Evolutionary conservation across 352 stramenopile species (phyloP).

Genomic region (Ophiocytium majus): DNA sequence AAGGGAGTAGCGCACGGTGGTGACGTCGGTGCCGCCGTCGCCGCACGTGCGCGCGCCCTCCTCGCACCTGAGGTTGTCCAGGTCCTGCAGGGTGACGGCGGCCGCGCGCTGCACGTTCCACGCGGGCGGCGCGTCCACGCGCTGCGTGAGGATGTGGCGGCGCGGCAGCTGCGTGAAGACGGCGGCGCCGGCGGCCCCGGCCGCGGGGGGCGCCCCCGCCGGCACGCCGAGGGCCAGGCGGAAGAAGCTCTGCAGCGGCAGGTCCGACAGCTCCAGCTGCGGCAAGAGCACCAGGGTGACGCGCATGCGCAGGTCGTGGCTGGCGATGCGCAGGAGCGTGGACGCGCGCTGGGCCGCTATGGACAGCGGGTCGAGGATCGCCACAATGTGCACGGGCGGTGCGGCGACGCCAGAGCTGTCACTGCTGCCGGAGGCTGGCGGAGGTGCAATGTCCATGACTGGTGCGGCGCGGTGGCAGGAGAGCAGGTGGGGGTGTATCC

Average conservation of each 20-base stretch:
- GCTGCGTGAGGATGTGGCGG: constrained; percentile 82
- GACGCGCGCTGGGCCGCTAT: constrained; percentile 79
- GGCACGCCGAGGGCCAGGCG: constrained; percentile 74
- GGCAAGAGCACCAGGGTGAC: constrained; percentile 61
- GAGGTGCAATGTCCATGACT: too few relatives aligned
- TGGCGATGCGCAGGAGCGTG: constrained; percentile 67
- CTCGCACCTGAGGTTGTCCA: constrained; percentile 79
- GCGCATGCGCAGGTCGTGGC: constrained; percentile 49
- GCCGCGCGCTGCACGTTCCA: constrained; percentile 82
- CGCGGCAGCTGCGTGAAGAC: constrained; percentile 74
- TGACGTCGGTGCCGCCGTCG: constrained; percentile 43
- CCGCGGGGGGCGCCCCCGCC: constrained; percentile 58
- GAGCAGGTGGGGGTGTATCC: too few relatives aligned
- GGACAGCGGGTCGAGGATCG: constrained; percentile 77
- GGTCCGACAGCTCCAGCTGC: constrained; percentile 66
- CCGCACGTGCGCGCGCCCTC: constrained; percentile 32
- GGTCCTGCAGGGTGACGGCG: constrained; percentile 64
- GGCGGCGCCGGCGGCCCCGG: constrained; percentile 4
- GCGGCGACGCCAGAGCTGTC: too few relatives aligned
- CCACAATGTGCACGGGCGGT: constrained; percentile 67
- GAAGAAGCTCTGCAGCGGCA: constrained; percentile 87
- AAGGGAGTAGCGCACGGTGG: constrained; percentile 73
- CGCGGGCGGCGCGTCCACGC: constrained; percentile 82
- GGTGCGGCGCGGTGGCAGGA: too few relatives aligned
- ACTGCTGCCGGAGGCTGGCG: too few relatives aligned